These are phyloP conservation scores for Cyclospora cayetanensis DNA, from an alignment of 169 alveolate genomes.

Conservation along the genomic window DNA sequence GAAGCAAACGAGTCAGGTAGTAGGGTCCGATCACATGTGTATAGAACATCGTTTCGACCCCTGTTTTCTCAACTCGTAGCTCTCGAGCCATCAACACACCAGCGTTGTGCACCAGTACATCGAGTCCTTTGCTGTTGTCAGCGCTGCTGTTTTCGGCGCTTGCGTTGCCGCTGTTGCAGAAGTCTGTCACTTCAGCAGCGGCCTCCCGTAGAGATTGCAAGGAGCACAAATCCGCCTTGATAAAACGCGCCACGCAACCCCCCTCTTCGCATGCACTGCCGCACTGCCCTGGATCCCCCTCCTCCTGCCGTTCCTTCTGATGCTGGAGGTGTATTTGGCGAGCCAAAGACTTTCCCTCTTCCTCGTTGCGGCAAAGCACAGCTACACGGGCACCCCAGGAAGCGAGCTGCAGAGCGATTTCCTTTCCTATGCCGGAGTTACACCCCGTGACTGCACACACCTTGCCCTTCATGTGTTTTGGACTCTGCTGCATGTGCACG, in stretches of 20 bases:
- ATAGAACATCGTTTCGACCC: background rate
- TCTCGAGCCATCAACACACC: constrained; percentile 68
- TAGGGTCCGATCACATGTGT: constrained; percentile 19
- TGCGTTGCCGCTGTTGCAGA: background rate
- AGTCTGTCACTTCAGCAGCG: background rate
- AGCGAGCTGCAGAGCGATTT: constrained; percentile 79
- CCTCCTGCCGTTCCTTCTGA: constrained; percentile 6
- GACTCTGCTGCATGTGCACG: background rate
- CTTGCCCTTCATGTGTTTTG: background rate
- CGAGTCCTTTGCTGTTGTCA: background rate
- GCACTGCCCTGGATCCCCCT: background rate
- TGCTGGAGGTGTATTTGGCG: background rate
- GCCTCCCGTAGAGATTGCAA: background rate
- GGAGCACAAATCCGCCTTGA: constrained; percentile 2
- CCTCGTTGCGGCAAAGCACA: constrained; percentile 77
- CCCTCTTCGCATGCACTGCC: background rate
- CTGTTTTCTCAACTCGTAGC: background rate
- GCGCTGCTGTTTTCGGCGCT: background rate
- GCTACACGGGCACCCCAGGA: constrained; percentile 82
- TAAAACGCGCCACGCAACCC: background rate
- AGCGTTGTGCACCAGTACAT: constrained; percentile 83
- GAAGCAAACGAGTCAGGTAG: background rate
- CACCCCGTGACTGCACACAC: constrained; percentile 76
- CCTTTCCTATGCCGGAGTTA: constrained; percentile 84
- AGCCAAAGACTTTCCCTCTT: constrained; percentile 63